Percentiles rank a stretch among this genome's conserved stretches.
These are phyloP conservation scores for Hyaloscypha finlandica DNA, from an alignment of 495 filamentous ascomycete genomes.

Conservation along the genomic window DNA sequence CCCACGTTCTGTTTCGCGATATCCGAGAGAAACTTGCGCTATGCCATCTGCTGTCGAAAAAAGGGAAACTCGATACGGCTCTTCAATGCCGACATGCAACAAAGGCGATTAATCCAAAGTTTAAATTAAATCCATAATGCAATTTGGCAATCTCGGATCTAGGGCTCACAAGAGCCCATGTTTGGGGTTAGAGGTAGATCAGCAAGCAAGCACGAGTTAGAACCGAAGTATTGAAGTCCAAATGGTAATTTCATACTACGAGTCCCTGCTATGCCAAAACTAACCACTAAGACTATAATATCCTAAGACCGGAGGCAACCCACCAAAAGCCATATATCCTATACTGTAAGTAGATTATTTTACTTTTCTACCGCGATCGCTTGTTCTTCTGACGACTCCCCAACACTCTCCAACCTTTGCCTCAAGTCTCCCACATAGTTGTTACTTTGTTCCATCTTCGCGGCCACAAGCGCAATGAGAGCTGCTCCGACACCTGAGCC, in stretches of 20 bases:
- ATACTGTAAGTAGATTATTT: not conserved
- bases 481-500: constrained; percentile 90
- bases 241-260: not conserved
- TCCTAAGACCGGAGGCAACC: not conserved
- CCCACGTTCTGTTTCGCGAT: not conserved
- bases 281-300: not conserved
- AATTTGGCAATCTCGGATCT: not conserved
- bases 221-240: not conserved
- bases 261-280: not conserved
- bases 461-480: constrained; percentile 78
- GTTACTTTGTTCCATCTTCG: constrained; percentile 35
- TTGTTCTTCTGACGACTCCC: not conserved
- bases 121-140: too few species aligned
- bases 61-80: constrained; percentile 1
- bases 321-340: not conserved
- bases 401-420: not conserved
- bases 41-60: not conserved
- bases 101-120: not conserved
- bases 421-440: constrained; percentile 22
- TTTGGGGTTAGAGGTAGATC: not conserved
- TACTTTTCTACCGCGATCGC: not conserved
- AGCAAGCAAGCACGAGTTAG: not conserved
- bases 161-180: not conserved
- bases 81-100: not conserved
- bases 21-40: not conserved